Evolutionary conservation across 2,329 filamentous ascomycete genomes (phyloP), one percentile per base, ranked within the genome.

Genomic region (Pyrenophora teres): DNA sequence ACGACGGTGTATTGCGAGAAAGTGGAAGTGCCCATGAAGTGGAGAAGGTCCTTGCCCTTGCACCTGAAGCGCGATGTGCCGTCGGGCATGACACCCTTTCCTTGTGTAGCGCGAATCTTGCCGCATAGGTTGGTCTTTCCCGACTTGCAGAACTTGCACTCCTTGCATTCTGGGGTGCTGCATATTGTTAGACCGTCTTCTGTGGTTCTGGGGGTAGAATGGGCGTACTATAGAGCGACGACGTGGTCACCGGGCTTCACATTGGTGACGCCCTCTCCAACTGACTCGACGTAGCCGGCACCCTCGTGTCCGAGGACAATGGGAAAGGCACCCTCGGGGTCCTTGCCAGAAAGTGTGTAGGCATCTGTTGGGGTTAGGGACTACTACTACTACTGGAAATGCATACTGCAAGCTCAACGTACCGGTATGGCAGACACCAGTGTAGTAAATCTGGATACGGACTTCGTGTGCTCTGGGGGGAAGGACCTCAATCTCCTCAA

Each of bases 121-220:
- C 94, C 94, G 80, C 93, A 97, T 52, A 97, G 88, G 80, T 97
- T 96, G 70, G 93, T 97, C 87, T 99, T 99, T 80, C 93, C 94
- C 36, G 93, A 97, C 78, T 91, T 94, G 88, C 94, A 99, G 84
- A 97, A 97, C 82, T 97, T 97, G 87, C 94, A 99, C 77, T 97
- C 93, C 65, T 85, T 83, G 81, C 94, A 97, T 81, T 97, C 93
- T 62, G 94, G 94, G 40, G 92, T 97, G 82, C 92, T 96, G 70
- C 31, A 31, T 21, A 6, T 32, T 56, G 61, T 70, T 50, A 71
- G 67, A 9, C n/a, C n/a, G 7, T 31, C 23, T 33, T 27, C 7
- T 5, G n/a, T 13, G 19, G 1, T 25, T 15, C 12, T 19, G 23
- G n/a, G 35, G 9, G n/a, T n/a, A n/a, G 19, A 1, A 13, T 19